A percentile compares a stretch with the other conserved stretches of the same genome.
These are phyloP conservation scores for Aphanomyces euteiches DNA, from an alignment of 352 stramenopile species.

Conservation along the genomic window DNA sequence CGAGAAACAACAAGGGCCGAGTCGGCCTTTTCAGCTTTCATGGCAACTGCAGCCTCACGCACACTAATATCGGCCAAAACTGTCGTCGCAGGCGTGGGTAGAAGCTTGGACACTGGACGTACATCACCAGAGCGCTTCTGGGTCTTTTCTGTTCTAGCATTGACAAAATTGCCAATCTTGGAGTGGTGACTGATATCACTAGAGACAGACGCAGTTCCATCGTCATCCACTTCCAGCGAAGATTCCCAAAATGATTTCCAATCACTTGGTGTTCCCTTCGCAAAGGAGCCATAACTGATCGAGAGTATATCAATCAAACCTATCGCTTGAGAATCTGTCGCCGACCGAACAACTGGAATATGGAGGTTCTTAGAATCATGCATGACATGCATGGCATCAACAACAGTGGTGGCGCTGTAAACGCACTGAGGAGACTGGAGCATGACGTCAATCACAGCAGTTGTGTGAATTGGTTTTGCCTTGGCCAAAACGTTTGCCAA, in stretches of 20 bases:
- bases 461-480: constrained; percentile 88
- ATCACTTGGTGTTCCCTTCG: constrained; percentile 80
- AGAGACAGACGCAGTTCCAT: constrained; percentile 74
- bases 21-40: constrained; percentile 87
- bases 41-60: constrained; percentile 84
- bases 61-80: constrained; percentile 84
- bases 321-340: constrained; percentile 58
- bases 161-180: constrained; percentile 40
- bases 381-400: constrained; percentile 87
- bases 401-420: constrained; percentile 60
- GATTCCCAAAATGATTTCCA: constrained; percentile 90
- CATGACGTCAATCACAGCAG: constrained; percentile 90
- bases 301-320: constrained; percentile 85
- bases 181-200: constrained; percentile 81
- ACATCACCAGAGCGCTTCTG: constrained; percentile 74
- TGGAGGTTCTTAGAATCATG: constrained; percentile 86
- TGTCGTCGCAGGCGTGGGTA: constrained; percentile 86
- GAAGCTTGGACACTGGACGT: constrained; percentile 86
- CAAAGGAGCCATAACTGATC: constrained; percentile 84
- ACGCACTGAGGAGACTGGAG: constrained; percentile 70
- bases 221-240: constrained; percentile 68
- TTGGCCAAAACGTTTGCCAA: constrained; percentile 93
- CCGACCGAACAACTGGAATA: constrained; percentile 71
- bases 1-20: constrained; percentile 90
- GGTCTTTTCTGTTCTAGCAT: constrained; percentile 25